Percentiles rank a stretch among this genome's conserved stretches.
Conservation (phyloP, 23 red algal species). For the Cyanidioschyzon merolae region DNA sequence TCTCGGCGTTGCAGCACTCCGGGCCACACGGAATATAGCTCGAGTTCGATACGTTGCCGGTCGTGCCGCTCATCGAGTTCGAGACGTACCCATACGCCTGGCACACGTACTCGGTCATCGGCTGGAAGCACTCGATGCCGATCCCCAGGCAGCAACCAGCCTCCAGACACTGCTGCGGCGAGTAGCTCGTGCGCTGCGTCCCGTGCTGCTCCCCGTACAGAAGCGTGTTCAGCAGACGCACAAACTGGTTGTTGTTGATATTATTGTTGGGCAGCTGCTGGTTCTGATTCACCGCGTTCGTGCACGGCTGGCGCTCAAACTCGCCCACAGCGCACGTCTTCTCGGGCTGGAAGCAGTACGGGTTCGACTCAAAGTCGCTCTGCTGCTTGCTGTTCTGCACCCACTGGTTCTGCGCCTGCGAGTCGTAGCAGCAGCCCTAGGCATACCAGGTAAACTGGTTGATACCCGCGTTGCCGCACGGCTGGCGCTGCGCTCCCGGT, state of each 20-base stretch:
- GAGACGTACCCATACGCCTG: background rate
- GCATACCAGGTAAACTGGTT: slow-evolving; percentile 8
- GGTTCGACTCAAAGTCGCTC: background rate
- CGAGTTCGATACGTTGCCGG: slow-evolving; percentile 1
- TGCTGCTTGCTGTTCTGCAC: background rate
- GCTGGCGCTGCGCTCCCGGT: background rate
- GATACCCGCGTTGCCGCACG: slow-evolving; percentile 14
- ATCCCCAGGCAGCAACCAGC: background rate
- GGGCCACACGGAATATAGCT: slow-evolving; percentile 6
- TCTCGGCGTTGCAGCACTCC: slow-evolving; percentile 17
- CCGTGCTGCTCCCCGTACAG: background rate
- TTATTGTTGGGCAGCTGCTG: slow-evolving; percentile 7
- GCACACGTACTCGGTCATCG: slow-evolving; percentile 4
- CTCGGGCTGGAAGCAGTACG: slow-evolving; percentile 16
- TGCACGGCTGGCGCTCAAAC: slow-evolving; percentile 17
- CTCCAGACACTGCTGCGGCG: slow-evolving; percentile 17
- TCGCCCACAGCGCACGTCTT: slow-evolving; percentile 3
- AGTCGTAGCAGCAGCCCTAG: slow-evolving; percentile 15
- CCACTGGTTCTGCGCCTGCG: background rate
- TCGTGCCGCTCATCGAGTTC: background rate
- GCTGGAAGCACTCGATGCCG: slow-evolving; percentile 9
- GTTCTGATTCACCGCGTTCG: background rate
- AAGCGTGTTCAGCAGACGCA: background rate
- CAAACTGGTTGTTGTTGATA: background rate
- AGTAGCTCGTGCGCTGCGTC: background rate